Base-by-base conservation (phyloP, 495 filamentous ascomycete genomes). In the Daldinia loculata region DNA sequence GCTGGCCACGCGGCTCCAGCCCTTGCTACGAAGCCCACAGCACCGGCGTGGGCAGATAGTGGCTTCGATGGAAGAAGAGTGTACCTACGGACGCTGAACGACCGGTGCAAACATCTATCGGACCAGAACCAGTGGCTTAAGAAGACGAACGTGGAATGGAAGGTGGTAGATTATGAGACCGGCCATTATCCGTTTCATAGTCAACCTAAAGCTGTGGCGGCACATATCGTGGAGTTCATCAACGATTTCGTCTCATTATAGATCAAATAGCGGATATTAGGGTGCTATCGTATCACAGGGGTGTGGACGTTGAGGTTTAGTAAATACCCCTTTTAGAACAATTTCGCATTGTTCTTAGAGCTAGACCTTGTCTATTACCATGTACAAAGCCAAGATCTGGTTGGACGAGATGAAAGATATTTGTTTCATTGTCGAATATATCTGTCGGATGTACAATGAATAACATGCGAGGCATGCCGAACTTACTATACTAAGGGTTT, bases 111-210 rank as follows among this genome's bases (percentile, higher is more conserved):
- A 4, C 9, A 24, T 9, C 19, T 48, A 24, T 22, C 17, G 43
- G 43, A 48, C 0, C 43, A 48, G 43, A 48, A 48, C 19, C 17
- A 48, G 19, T 48, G 43, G 43, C 8, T 48, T 24, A 48, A 48
- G 43, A 48, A 24, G 43, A 48, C 43, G 9, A 5, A 48, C 4
- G 43, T 48, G 17, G 43, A 56, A 30, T 63, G 61, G 61, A 26
- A 63, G 12, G 36, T 63, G 15, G 26, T 63, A 7, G 50, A 63
- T 34, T 56, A 56, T 17, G 26, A 63, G 9, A 55, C 48, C 15
- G 61, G 61, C 5, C 61, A 63, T 17, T 43, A 56, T 24, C 61
- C 61, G 32, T 63, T 63, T 17, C 22, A 45, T 7, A 63, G 50
- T 24, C 61, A 63, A 29, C 61, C 61, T 6, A 32, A 63, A 38